phyloP scores from a whole-genome alignment of 106 monocot species.

The Acorus calamus region DNA sequence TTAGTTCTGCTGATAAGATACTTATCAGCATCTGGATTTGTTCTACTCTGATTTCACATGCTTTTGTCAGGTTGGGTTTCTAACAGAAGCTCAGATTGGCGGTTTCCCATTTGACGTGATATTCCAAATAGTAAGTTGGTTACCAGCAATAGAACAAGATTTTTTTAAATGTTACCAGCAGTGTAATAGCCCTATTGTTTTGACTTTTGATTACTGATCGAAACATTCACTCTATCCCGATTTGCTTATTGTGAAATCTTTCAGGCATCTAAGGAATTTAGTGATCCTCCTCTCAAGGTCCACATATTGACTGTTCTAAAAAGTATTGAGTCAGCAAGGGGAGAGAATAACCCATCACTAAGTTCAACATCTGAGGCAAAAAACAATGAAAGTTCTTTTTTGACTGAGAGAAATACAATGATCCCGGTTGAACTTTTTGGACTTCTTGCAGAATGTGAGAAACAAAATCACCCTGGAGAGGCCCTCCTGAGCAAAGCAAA shows the following conservation, averaged over 20 bases:
- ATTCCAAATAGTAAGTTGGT: constrained; percentile 52
- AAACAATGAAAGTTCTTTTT: constrained; percentile 13
- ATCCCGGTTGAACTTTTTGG: constrained; percentile 65
- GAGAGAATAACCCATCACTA: constrained; percentile 24
- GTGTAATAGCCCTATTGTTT: not conserved
- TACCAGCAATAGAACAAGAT: too few relatives aligned
- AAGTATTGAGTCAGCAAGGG: constrained; percentile 55
- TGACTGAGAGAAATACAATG: constrained; percentile 20
- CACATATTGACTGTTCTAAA: constrained; percentile 75
- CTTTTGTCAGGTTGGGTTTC: constrained; percentile 77
- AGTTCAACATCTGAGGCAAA: constrained; percentile 24
- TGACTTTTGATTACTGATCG: too few relatives aligned
- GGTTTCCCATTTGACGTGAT: constrained; percentile 51
- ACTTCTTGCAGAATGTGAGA: constrained; percentile 75
- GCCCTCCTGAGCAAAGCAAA: constrained; percentile 79
- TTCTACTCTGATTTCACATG: constrained; percentile 3
- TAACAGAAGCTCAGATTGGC: constrained; percentile 78
- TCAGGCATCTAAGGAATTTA: constrained; percentile 68
- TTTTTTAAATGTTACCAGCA: too few relatives aligned
- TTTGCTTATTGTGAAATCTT: constrained; percentile 4
- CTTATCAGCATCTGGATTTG: too few relatives aligned
- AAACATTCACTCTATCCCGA: not conserved
- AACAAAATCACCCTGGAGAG: constrained; percentile 75
- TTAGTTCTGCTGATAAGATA: not conserved
- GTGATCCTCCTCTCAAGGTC: constrained; percentile 63